Conservation (phyloP, 2,329 filamentous ascomycete species). For the Tolypocladium sp. region DNA sequence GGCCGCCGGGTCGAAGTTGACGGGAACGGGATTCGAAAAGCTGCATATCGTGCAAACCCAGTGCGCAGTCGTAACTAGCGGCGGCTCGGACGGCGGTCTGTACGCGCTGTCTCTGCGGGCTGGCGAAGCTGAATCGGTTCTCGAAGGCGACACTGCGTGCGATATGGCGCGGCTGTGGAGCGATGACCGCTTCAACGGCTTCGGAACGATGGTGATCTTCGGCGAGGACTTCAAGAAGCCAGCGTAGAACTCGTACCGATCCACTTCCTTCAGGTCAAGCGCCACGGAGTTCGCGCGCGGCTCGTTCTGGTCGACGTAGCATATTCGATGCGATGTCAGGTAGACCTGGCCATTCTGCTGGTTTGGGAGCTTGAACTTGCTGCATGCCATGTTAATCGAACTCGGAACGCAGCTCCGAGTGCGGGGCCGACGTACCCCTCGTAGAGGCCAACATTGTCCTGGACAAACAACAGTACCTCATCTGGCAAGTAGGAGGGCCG, state of each 20-base stretch:
- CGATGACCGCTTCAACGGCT: slow-evolving; percentile 59
- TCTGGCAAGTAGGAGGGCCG: slow-evolving; percentile 87
- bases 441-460: slow-evolving; percentile 95
- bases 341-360: slow-evolving; percentile 96
- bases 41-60: slow-evolving; percentile 97
- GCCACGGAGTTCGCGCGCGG: slow-evolving; percentile 78
- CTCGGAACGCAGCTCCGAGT: neutral
- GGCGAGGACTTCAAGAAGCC: slow-evolving; percentile 92
- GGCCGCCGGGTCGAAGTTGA: slow-evolving; percentile 81
- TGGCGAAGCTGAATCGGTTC: slow-evolving; percentile 37
- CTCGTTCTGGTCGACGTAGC: slow-evolving; percentile 85
- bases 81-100: slow-evolving; percentile 27
- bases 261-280: slow-evolving; percentile 82
- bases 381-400: slow-evolving; percentile 27
- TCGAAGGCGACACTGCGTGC: slow-evolving; percentile 33
- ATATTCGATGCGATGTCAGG: slow-evolving; percentile 87
- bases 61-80: slow-evolving; percentile 55
- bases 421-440: slow-evolving; percentile 62
- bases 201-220: slow-evolving; percentile 84
- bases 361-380: slow-evolving; percentile 89
- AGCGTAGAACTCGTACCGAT: slow-evolving; percentile 83
- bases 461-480: slow-evolving; percentile 91
- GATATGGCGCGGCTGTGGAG: slow-evolving; percentile 44
- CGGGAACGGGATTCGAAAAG: slow-evolving; percentile 85
- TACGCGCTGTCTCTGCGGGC: slow-evolving; percentile 32